Evolutionary conservation across 805 yeast species (phyloP).

Genomic region (Cyberlindnera xylosilytica): DNA sequence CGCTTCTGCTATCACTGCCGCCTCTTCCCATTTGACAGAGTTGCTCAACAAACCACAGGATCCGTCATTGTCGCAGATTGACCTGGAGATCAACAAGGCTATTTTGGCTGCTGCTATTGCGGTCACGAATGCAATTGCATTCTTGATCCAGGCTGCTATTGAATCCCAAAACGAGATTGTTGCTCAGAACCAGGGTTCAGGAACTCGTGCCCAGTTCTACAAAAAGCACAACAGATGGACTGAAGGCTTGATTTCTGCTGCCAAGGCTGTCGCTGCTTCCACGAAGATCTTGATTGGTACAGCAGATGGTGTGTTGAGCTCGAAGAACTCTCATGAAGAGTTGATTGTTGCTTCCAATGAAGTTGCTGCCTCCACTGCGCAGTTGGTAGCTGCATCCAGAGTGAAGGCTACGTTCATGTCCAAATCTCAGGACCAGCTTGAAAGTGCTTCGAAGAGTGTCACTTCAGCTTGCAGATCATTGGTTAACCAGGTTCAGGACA

Average conservation of each 20-base stretch:
- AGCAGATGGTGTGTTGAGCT: slow-evolving; percentile 79
- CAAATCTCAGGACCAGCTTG: slow-evolving; percentile 71
- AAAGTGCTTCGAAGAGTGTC: slow-evolving; percentile 64
- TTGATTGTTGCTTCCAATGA: slow-evolving; percentile 88
- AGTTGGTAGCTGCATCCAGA: slow-evolving; percentile 86
- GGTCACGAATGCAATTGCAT: slow-evolving; percentile 72
- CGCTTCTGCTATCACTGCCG: slow-evolving; percentile 64
- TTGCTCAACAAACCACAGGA: slow-evolving; percentile 48
- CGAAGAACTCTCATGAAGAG: slow-evolving; percentile 69
- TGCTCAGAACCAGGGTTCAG: slow-evolving; percentile 61
- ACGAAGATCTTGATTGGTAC: slow-evolving; percentile 78
- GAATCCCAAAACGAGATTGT: slow-evolving; percentile 83
- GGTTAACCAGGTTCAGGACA: slow-evolving; percentile 65
- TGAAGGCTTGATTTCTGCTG: slow-evolving; percentile 87
- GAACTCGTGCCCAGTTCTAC: slow-evolving; percentile 70
- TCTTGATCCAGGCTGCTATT: slow-evolving; percentile 70
- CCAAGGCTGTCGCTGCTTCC: slow-evolving; percentile 79
- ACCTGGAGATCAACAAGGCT: slow-evolving; percentile 70
- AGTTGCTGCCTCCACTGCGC: slow-evolving; percentile 90
- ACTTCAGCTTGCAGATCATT: slow-evolving; percentile 72
- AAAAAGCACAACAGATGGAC: slow-evolving; percentile 91
- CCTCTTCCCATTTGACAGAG: slow-evolving; percentile 54
- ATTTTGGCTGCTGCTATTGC: slow-evolving; percentile 76
- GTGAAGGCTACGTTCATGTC: slow-evolving; percentile 79
- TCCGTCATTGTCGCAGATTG: slow-evolving; percentile 51